Conservation (phyloP, 2,329 filamentous ascomycete species). For the Penicillium expansum region DNA sequence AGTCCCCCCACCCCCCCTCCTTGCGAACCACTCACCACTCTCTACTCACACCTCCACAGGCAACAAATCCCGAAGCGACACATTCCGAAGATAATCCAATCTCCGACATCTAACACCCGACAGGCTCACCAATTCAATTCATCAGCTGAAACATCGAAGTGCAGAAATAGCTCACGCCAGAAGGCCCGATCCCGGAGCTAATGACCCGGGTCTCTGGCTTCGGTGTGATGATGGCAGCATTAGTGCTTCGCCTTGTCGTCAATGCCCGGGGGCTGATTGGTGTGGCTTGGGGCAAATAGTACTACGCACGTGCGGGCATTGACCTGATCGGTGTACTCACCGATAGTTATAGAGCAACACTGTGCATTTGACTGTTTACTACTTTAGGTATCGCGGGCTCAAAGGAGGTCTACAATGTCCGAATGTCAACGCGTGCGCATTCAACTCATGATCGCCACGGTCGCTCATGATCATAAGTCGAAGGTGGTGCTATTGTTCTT, state of each 20-base stretch:
- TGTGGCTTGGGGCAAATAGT: neutral
- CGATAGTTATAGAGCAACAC: conserved; percentile 1
- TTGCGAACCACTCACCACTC: neutral
- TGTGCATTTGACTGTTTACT: neutral
- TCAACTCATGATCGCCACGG: neutral
- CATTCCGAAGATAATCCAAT: neutral
- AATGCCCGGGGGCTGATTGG: conserved; percentile 7
- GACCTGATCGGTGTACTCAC: conserved; percentile 1
- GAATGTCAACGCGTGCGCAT: neutral
- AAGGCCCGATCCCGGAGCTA: conserved; percentile 10
- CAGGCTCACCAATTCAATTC: neutral
- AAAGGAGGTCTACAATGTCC: neutral
- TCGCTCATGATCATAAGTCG: neutral
- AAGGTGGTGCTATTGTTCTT: neutral
- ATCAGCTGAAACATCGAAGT: conserved; percentile 1
- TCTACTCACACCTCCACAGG: neutral
- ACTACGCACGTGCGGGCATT: neutral
- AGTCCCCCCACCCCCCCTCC: neutral
- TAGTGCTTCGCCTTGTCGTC: conserved; percentile 5
- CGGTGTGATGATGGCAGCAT: conserved; percentile 12
- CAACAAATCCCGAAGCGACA: neutral
- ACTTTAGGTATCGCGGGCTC: neutral
- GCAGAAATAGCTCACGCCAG: conserved; percentile 3
- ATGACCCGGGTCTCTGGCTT: conserved; percentile 9
- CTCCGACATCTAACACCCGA: neutral